Conservation (phyloP, 768 basidiomycete genomes). For the Mycena haematopus region DNA sequence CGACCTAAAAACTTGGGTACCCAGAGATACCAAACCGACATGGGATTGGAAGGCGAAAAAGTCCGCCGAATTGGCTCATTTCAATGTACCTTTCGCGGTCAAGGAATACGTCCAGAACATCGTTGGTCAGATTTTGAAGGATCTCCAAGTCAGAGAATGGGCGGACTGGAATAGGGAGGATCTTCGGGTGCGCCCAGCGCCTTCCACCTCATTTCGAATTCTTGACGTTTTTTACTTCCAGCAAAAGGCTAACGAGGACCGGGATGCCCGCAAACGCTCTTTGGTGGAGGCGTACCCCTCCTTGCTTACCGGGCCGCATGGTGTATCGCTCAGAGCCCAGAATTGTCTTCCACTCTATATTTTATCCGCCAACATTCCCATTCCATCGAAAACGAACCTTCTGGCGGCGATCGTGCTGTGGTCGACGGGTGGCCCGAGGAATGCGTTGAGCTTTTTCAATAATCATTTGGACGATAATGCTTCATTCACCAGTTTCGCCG, state of each 20-base stretch:
- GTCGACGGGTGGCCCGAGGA: neutral
- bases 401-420: slow-evolving; percentile 5
- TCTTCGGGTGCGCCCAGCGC: neutral
- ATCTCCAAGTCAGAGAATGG: slow-evolving; percentile 3
- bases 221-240: neutral
- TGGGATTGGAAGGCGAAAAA: slow-evolving; percentile 17
- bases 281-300: slow-evolving; percentile 7
- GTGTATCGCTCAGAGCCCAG: slow-evolving; percentile 1
- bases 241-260: neutral
- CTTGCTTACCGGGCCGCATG: slow-evolving; percentile 19
- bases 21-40: slow-evolving; percentile 7
- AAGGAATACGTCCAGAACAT: slow-evolving; percentile 21
- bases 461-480: slow-evolving; percentile 16
- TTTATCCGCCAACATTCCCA: slow-evolving; percentile 3
- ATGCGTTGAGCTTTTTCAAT: slow-evolving; percentile 10
- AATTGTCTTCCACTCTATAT: slow-evolving; percentile 5
- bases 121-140: slow-evolving; percentile 15
- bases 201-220: neutral
- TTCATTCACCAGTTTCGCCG: slow-evolving; percentile 6
- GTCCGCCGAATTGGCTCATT: neutral
- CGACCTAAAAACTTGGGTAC: slow-evolving; percentile 10
- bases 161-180: slow-evolving; percentile 1
- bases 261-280: neutral
- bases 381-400: slow-evolving; percentile 5
- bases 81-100: slow-evolving; percentile 7